Conservation (phyloP, 2,329 filamentous ascomycete species). For the Ceratocystiopsis sp. region DNA sequence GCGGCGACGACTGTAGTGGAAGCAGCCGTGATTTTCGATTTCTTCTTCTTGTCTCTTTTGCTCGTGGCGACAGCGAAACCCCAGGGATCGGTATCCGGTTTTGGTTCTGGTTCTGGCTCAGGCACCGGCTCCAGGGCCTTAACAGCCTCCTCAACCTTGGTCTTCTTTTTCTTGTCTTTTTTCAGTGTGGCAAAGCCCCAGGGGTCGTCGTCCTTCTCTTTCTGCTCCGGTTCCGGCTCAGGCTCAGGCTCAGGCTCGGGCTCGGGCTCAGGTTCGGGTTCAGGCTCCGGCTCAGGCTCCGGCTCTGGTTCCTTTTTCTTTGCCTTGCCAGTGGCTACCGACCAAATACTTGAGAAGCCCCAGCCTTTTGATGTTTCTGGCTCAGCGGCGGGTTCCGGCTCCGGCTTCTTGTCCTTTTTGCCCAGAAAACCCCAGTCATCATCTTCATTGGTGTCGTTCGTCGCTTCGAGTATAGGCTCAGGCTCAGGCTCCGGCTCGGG, state of each 20-base stretch:
- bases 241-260: constrained; percentile 1
- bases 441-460: no score
- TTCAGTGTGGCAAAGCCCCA: not conserved
- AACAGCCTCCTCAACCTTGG: constrained; percentile 1
- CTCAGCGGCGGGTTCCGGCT: no score
- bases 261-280: constrained; percentile 1
- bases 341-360: no score
- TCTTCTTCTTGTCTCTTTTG: constrained; percentile 20
- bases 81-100: constrained; percentile 17
- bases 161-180: constrained; percentile 10
- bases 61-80: not conserved
- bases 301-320: constrained; percentile 8
- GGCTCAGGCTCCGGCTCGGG: no score
- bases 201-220: constrained; percentile 1
- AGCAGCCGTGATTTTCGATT: constrained; percentile 9
- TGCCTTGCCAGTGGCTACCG: no score
- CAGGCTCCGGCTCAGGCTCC: constrained; percentile 1
- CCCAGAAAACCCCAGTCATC: no score
- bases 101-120: constrained; percentile 10
- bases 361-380: no score
- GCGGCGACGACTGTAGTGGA: constrained; percentile 2
- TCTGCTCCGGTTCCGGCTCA: constrained; percentile 5
- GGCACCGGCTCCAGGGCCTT: constrained; percentile 20
- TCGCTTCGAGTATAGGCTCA: no score
- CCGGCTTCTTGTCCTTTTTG: constrained; percentile 23